A percentile compares a stretch with the other conserved stretches of the same genome.
phyloP scores from a whole-genome alignment of 768 basidiomycete species.

The Termitomyces sp. region DNA sequence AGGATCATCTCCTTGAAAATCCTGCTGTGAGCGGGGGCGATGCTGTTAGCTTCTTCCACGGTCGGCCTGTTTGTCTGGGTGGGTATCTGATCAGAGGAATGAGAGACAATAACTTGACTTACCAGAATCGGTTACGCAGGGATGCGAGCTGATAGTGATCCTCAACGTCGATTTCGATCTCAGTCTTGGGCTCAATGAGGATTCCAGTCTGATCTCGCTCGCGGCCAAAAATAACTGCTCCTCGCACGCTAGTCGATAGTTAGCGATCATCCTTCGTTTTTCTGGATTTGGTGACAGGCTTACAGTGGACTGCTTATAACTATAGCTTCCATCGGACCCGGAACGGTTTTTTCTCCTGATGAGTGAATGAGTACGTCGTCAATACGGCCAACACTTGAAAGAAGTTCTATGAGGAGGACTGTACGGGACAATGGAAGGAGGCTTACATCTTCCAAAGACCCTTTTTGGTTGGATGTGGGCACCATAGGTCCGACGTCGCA shows the following conservation, averaged over 20 bases:
- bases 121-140: conserved; percentile 33
- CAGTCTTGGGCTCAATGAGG: conserved; percentile 18
- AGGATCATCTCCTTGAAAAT: conserved; percentile 53
- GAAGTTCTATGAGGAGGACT: not conserved
- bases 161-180: conserved; percentile 16
- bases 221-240: conserved; percentile 35
- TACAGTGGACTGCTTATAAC: conserved; percentile 16
- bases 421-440: not conserved
- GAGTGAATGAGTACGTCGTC: conserved; percentile 35
- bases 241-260: conserved; percentile 3
- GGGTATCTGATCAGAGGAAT: not conserved
- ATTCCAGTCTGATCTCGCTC: conserved; percentile 24
- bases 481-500: conserved; percentile 5
- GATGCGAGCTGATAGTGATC: conserved; percentile 15
- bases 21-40: conserved; percentile 35
- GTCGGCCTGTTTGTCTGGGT: conserved; percentile 21
- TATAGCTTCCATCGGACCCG: conserved; percentile 28
- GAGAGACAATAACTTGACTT: not conserved
- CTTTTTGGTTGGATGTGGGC: conserved; percentile 3
- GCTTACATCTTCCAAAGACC: conserved; percentile 8
- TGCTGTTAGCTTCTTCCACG: conserved; percentile 39
- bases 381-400: conserved; percentile 33
- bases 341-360: conserved; percentile 33
- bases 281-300: not conserved
- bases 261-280: not conserved